Base-by-base conservation (phyloP, 768 basidiomycete species). In the Daedaleopsis sinensis region DNA sequence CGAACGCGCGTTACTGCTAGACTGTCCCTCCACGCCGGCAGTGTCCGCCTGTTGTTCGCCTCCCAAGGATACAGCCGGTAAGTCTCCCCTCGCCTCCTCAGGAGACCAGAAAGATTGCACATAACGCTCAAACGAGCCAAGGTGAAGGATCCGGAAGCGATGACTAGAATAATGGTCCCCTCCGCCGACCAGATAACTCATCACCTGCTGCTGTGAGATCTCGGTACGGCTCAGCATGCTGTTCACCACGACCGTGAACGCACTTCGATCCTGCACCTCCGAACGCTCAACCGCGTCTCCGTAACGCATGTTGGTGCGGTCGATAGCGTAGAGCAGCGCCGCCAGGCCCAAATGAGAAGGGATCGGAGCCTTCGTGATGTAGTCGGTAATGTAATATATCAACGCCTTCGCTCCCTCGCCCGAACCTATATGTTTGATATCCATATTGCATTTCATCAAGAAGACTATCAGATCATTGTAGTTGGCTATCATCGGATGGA, bases 311-410 rank as follows among this genome's bases (percentile, higher is more conserved):
- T 47, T 37, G 6, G 53, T 57, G 10, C 23, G 21, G 16, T 43
- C 36, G 19, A 61, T 57, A 5, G 55, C 54, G 39, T 52, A 55
- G 1, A 24, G 32, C 8, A 62, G 9, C 0, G 65, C 66, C 0
- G 49, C 52, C 3, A 70, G 48, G 13, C 69, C 62, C 18, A 62
- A 58, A 46, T 75, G 65, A 0, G 67, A 50, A 1, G 70, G 59
- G 0, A 75, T n/a, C 1, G 54, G 50, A 9, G 56, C 36, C 52
- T 77, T 78, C 0, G 77, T 76, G n/a, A 77, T 72, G 53, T 78
- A 78, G 55, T 77, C 77, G 0, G 77, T 76, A 5, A 78, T 64
- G 44, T 78, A 78, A 55, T 70, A 76, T 23, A 77, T 39, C 0
- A 73, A 62, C 0, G 74, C 74, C 47, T 73, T 76, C 0, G 74